Evolutionary conservation across 352 stramenopile species (phyloP), one percentile per base, ranked within the genome.

Genomic region (Globisporangium radiosum): DNA sequence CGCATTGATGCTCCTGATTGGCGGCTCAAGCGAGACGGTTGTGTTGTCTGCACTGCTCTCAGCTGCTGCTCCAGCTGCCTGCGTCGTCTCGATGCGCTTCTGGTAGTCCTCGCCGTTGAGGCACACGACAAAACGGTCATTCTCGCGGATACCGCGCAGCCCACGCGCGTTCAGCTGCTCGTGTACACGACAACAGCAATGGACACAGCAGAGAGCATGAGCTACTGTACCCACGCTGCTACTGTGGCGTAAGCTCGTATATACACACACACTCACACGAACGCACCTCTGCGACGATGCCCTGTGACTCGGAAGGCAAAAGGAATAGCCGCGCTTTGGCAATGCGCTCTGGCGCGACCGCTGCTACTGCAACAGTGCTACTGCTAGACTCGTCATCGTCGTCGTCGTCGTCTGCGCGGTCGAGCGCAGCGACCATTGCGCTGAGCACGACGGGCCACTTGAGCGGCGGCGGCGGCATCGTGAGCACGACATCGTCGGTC

Each of bases 91-190:
- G 10, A 56, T 65, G 5, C 72, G 68, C 56, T 75, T 70, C 52
- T 81, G 65, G 70, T 91, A 91, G 62, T 89, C 75, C 57, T 91
- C 81, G 11, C 81, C 81, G 15, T 76, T 59, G 11, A 91, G 65
- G 53, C 77, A 91, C 47, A 91, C 65, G 33, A 86, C 81, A 39
- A 91, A 89, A 40, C 70, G 73, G 70, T 91, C 81, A 59, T 91
- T 89, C 65, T 91, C 81, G 47, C 81, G 78, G 47, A 89, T 78
- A 44, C 81, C 81, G 58, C 81, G 81, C 60, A 91, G 62, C 36
- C 78, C 75, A n/a, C 81, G 79, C 10, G 77, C 78, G 48, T 89
- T 91, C 15, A 91, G 61, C 77, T 86, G 51, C 45, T 42, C 17
- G n/a, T 48, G 19, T 19, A 42, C 33, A 47, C 50, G 40, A 56